Base-by-base conservation (phyloP, 192 early-diverging fungal species). In the Martensiomyces pterosporus region DNA sequence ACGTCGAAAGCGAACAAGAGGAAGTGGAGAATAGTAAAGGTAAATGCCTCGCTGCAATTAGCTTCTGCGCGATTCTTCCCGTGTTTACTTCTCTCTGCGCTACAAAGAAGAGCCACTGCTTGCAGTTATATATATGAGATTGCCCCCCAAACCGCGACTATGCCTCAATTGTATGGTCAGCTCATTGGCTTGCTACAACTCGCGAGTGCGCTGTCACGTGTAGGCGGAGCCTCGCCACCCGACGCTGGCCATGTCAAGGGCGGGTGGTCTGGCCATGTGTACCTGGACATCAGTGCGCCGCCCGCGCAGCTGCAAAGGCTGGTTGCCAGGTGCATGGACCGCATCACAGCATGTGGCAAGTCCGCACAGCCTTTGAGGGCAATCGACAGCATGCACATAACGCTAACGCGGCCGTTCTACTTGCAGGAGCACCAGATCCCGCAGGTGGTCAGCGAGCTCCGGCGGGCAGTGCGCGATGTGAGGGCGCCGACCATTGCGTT, bases 341-440 rank as follows among this genome's bases (percentile, higher is more conserved):
- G 19, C 44, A 55, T 56, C 44, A n/a, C n/a, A n/a, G n/a, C n/a
- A n/a, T n/a, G n/a, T n/a, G n/a, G n/a, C n/a, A n/a, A n/a, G n/a
- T n/a, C n/a, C n/a, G n/a, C n/a, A n/a, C n/a, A n/a, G n/a, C n/a
- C n/a, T n/a, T 32, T 12, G 29, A 5, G 12, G 5, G 29, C 29
- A 5, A 32, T 32, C 29, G 12, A 5, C 29, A 32, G 29, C 29
- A 5, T 32, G 36, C 69, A 73, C 35, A 54, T 73, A 36, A 70
- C 59, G 49, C 58, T 76, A 24, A 64, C 67, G 24, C 66, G 66
- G 40, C 47, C 59, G 43, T 69, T 76, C 15, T 70, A 58, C 21
- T 7, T 70, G 46, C 57, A 60, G 26, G 67, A 70, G 43, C 63
- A 66, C 52, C 67, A 76, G 38, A 70, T 76, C 23, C 39, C 44